phyloP scores from a whole-genome alignment of 305 asterid genomes.

The Plantago lanceolata region DNA sequence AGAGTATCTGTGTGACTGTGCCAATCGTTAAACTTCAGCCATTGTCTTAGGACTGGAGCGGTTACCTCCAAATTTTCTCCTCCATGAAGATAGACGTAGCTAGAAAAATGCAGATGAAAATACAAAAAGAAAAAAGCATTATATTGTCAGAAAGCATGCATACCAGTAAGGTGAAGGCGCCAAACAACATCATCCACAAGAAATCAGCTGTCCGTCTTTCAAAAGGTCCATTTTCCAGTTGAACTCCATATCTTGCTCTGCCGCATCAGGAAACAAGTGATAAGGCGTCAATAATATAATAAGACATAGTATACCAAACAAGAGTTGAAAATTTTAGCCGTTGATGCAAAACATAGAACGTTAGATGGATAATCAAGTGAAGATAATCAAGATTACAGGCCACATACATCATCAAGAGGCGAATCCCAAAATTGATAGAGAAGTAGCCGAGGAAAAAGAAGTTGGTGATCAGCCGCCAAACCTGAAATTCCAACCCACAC shows the following conservation, averaged over 20 bases:
- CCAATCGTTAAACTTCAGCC: conserved; percentile 3
- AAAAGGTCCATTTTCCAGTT: conserved; percentile 83
- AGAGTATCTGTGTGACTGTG: not conserved
- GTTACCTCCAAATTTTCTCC: not conserved
- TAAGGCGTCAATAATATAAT: conserved; percentile 16
- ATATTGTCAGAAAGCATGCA: conserved; percentile 15
- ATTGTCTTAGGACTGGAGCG: not conserved
- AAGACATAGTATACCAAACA: not conserved
- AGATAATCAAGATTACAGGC: conserved; percentile 17
- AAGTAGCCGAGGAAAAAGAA: conserved; percentile 84
- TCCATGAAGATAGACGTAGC: conserved; percentile 5
- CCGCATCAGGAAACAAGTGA: conserved; percentile 21
- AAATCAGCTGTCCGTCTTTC: conserved; percentile 93
- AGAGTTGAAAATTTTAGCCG: not conserved
- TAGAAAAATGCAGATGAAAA: conserved; percentile 9
- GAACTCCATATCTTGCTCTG: conserved; percentile 98
- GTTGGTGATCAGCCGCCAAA: conserved; percentile 73
- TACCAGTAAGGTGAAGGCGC: conserved; percentile 75
- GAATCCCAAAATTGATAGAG: conserved; percentile 92
- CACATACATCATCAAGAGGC: conserved; percentile 96
- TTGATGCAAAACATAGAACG: not conserved
- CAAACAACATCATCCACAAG: conserved; percentile 97
- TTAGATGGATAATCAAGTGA: not conserved
- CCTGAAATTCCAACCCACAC: conserved; percentile 40
- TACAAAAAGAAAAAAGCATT: not conserved